Percentiles rank a stretch among this genome's conserved stretches.
Evolutionary conservation across 2,329 filamentous ascomycete species (phyloP).

Genomic region (Didymella keratinophila): DNA sequence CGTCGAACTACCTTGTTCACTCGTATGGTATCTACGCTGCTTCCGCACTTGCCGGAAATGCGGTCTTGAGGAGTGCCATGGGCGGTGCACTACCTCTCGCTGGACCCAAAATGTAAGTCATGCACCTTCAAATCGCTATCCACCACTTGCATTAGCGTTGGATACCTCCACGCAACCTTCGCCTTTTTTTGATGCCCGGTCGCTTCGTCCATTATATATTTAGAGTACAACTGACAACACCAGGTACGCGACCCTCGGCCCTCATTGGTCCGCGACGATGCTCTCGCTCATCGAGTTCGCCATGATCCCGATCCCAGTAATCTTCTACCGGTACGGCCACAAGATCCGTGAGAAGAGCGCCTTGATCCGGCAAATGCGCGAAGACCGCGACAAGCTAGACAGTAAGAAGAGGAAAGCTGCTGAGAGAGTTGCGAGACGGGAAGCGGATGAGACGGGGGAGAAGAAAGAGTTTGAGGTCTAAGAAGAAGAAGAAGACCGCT

Average conservation of each 20-base stretch:
- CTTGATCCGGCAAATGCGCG: conserved; percentile 60
- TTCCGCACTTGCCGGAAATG: conserved; percentile 80
- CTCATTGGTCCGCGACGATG: conserved; percentile 81
- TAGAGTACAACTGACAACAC: conserved; percentile 8
- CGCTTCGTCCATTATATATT: no score
- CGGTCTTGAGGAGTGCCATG: conserved; percentile 74
- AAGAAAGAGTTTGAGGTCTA: conserved; percentile 24
- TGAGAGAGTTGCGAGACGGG: conserved; percentile 54
- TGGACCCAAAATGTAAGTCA: conserved; percentile 67
- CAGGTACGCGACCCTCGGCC: conserved; percentile 69
- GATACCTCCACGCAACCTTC: background rate
- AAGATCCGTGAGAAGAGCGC: conserved; percentile 64
- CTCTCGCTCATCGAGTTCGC: conserved; percentile 75
- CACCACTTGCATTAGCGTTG: background rate
- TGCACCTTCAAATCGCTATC: background rate
- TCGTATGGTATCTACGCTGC: conserved; percentile 84
- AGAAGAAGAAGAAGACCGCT: background rate
- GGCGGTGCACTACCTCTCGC: conserved; percentile 83
- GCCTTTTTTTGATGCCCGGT: no score
- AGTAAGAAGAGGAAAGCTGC: conserved; percentile 49
- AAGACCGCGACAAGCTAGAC: conserved; percentile 54
- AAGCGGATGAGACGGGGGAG: conserved; percentile 17
- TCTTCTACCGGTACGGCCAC: conserved; percentile 73
- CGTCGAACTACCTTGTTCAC: conserved; percentile 79
- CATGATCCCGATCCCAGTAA: conserved; percentile 79